phyloP scores from a whole-genome alignment of 305 asterid genomes.

The Solanum hybrid region DNA sequence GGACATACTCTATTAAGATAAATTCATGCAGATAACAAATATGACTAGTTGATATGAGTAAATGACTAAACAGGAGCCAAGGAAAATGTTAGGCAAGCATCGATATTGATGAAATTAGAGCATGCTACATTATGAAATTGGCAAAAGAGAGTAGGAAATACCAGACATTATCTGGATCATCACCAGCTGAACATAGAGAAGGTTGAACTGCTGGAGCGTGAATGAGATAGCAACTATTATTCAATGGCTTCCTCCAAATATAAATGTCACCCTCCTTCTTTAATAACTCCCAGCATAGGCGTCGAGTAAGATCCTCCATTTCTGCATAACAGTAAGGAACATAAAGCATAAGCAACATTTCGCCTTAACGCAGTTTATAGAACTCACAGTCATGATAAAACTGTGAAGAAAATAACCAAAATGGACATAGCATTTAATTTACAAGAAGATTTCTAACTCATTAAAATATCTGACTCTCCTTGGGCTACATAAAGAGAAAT shows the following conservation, averaged over 20 bases:
- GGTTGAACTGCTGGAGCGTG: slow-evolving; percentile 29
- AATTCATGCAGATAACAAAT: not conserved
- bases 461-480: not conserved
- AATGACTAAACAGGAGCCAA: not conserved
- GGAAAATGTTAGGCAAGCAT: not conserved
- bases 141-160: slow-evolving; percentile 14
- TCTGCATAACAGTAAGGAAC: slow-evolving; percentile 22
- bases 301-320: slow-evolving; percentile 41
- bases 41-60: not conserved
- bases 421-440: not conserved
- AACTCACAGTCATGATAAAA: not conserved
- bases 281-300: slow-evolving; percentile 50
- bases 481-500: not conserved
- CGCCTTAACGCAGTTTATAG: not conserved
- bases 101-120: not conserved
- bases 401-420: not conserved
- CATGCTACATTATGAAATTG: not conserved
- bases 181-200: slow-evolving; percentile 31
- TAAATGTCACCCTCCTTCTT: slow-evolving; percentile 37
- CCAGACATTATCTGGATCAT: slow-evolving; percentile 53
- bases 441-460: not conserved
- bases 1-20: not conserved
- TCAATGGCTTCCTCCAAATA: slow-evolving; percentile 56
- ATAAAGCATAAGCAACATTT: not conserved
- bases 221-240: slow-evolving; percentile 48